Base-by-base conservation (phyloP, 176 grass and related monocot species). In the Aegilops bicornis region DNA sequence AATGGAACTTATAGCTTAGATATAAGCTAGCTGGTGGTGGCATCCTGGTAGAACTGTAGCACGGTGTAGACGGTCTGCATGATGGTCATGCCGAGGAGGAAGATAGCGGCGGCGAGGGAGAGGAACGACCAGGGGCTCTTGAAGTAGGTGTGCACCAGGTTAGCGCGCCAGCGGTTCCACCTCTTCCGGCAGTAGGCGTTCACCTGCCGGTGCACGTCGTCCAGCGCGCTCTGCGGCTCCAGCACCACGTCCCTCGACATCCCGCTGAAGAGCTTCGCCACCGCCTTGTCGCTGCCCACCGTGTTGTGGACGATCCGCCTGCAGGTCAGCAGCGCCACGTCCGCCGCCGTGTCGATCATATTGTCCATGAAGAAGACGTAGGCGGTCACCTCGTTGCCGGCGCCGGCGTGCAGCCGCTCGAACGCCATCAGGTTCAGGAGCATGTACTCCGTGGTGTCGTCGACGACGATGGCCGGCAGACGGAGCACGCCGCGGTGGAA, bases 361-460 rank as follows among this genome's bases (percentile, higher is more conserved):
- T 59, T 59, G 54, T 59, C 54, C 54, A 59, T 59, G 54, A 59
- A 59, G 19, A 59, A 59, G 54, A 59, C 54, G 54, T 59, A 59
- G 54, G 54, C 83, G 42, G 86, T 59, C 54, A 59, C 54, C 54
- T 59, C 54, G 54, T 59, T 59, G 19, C 54, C 54, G 19, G 54
- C 54, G 54, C 54, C 54, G 7, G 54, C 54, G 54, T 59, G 54
- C 54, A 59, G 1, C 54, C 54, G 19, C 54, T 59, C 54, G 54
- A 59, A 59, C 54, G 54, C 54, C 54, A 59, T 59, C 54, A 59
- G 54, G 54, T 59, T 94, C 7, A 97, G 91, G 8, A 94, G 89
- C 83, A 97, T 84, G 88, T 82, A 97, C 85, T 92, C 91, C 14
- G 94, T 92, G n/a, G 83, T 61, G 73, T 97, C 94, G 84, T 97